Percentiles rank a stretch among this genome's conserved stretches.
phyloP scores from a whole-genome alignment of 495 filamentous ascomycete species.

The Jackrogersella minutella region DNA sequence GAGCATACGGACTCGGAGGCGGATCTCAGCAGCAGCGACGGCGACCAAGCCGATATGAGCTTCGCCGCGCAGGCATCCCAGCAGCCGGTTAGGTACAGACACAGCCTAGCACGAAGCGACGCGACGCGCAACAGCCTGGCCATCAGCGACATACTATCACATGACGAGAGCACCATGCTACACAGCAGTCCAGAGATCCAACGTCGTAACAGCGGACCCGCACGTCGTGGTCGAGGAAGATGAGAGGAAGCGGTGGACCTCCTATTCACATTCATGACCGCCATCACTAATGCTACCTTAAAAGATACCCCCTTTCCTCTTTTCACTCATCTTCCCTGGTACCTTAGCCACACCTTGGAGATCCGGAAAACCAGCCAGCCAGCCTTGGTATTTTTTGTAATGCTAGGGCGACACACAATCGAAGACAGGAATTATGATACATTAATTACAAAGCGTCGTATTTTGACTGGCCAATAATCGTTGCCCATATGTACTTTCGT shows the following conservation, averaged over 20 bases:
- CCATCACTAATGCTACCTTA: conserved; percentile 19
- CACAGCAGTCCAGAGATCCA: conserved; percentile 55
- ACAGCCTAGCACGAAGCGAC: conserved; percentile 49
- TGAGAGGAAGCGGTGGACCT: background rate
- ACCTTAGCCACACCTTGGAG: conserved; percentile 16
- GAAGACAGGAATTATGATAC: conserved; percentile 42
- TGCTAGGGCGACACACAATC: conserved; percentile 13
- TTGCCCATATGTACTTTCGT: conserved; percentile 29
- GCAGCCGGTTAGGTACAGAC: conserved; percentile 25
- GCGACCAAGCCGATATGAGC: conserved; percentile 47
- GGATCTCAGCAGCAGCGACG: conserved; percentile 60
- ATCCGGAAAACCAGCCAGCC: conserved; percentile 6
- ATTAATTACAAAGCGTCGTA: conserved; percentile 41
- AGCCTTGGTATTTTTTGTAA: conserved; percentile 7
- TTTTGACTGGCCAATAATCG: conserved; percentile 14
- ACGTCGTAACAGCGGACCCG: conserved; percentile 25
- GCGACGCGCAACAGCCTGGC: conserved; percentile 59
- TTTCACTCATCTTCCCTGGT: conserved; percentile 4
- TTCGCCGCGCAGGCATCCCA: conserved; percentile 38
- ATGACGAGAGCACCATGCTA: conserved; percentile 57
- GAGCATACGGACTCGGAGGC: conserved; percentile 87
- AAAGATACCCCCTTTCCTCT: conserved; percentile 36
- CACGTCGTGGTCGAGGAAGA: conserved; percentile 34
- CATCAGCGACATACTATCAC: conserved; percentile 58
- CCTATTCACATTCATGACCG: conserved; percentile 1